phyloP scores from a whole-genome alignment of 2,329 filamentous ascomycete genomes.

The Ascochyta viciae-villosae region DNA sequence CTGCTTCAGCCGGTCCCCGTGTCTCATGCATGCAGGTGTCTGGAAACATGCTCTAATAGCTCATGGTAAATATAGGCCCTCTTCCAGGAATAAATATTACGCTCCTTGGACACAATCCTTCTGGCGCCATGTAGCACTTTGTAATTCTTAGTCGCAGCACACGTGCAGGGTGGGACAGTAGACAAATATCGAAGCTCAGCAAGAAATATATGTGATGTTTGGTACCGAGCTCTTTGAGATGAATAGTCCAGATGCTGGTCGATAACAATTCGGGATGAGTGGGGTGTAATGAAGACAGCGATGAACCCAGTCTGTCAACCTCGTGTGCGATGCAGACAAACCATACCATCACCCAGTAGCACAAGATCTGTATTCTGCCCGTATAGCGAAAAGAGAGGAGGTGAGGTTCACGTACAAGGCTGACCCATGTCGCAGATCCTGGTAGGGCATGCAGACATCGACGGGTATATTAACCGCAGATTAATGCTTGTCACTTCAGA shows the following conservation, averaged over 20 bases:
- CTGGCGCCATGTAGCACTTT: not conserved
- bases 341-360: not conserved
- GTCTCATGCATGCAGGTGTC: not conserved
- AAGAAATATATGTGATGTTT: not conserved
- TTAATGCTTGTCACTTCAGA: conserved; percentile 49
- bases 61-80: not conserved
- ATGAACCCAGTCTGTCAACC: not conserved
- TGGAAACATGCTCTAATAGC: not conserved
- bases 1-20: not conserved
- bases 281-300: not conserved
- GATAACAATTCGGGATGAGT: not conserved
- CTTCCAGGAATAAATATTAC: not conserved
- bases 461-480: conserved; percentile 40
- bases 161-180: not conserved
- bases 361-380: not conserved
- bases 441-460: conserved; percentile 44
- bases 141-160: not conserved
- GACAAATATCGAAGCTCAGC: not conserved
- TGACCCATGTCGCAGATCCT: conserved; percentile 44
- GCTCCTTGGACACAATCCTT: not conserved
- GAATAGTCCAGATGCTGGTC: conserved; percentile 16
- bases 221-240: conserved; percentile 3
- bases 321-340: not conserved
- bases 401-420: conserved; percentile 21
- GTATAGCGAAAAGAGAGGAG: not conserved